phyloP scores from a whole-genome alignment of 2,329 filamentous ascomycete genomes.

The Diplodia sapinea region DNA sequence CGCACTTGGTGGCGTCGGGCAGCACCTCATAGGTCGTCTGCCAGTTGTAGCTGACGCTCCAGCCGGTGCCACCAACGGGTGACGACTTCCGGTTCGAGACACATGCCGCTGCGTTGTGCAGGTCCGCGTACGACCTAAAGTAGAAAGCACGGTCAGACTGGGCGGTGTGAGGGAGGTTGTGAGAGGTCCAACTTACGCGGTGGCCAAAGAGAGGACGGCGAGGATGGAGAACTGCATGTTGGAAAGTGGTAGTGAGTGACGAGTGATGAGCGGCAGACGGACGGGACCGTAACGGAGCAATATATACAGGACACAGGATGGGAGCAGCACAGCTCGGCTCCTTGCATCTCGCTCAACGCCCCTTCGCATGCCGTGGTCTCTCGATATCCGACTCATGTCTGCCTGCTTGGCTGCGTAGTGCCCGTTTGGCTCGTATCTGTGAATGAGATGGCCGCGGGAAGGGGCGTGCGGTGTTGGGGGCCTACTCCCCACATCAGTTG shows the following conservation, averaged over 20 bases:
- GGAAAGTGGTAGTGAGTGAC: neutral
- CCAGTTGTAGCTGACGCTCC: slow-evolving; percentile 23
- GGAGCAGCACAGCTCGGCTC: neutral
- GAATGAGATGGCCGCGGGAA: neutral
- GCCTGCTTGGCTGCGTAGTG: too few relatives aligned
- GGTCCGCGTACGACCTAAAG: neutral
- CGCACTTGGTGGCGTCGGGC: slow-evolving; percentile 11
- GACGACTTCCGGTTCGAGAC: neutral
- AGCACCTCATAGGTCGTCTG: slow-evolving; percentile 18
- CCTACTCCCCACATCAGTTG: neutral
- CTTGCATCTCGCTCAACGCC: neutral
- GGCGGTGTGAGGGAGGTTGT: neutral
- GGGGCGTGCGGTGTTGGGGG: neutral
- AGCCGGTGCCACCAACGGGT: slow-evolving; percentile 14
- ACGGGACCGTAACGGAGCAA: neutral
- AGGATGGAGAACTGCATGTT: slow-evolving; percentile 15
- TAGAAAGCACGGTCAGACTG: neutral
- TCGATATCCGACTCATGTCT: neutral
- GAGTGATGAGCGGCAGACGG: neutral
- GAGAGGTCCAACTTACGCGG: neutral
- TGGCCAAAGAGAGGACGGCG: neutral
- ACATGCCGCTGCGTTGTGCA: slow-evolving; percentile 3
- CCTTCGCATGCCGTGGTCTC: neutral
- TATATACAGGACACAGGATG: neutral
- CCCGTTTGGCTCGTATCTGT: neutral